Evolutionary conservation across 2,329 filamentous ascomycete genomes (phyloP).

Genomic region (Arthrobotrys pseudoclavata): DNA sequence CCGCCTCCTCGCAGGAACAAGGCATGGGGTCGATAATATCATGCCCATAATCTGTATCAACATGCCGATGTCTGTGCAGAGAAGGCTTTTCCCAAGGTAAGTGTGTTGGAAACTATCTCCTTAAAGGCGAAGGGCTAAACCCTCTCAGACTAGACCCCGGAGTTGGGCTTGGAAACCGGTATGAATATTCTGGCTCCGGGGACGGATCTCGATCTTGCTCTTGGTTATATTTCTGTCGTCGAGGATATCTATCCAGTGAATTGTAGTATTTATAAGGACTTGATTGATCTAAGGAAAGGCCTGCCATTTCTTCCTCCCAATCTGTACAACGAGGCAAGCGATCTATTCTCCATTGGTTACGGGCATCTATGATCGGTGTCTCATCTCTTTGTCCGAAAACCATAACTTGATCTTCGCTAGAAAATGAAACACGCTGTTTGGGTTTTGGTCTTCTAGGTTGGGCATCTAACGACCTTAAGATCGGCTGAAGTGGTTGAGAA

Average conservation of each 20-base stretch:
- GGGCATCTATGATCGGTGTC: constrained; percentile 26
- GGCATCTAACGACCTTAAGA: constrained; percentile 2
- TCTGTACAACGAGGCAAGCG: constrained; percentile 3
- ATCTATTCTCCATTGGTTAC: constrained; percentile 23
- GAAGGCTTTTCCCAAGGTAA: constrained; percentile 5
- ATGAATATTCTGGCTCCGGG: background rate
- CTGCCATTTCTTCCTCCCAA: background rate
- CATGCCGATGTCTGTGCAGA: constrained; percentile 32
- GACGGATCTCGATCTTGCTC: background rate
- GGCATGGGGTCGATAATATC: constrained; percentile 41
- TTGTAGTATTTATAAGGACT: background rate
- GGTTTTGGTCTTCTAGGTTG: background rate
- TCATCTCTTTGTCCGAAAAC: constrained; percentile 23
- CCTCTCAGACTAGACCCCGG: background rate
- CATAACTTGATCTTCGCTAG: constrained; percentile 33
- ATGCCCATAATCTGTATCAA: constrained; percentile 27
- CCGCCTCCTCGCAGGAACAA: constrained; percentile 35
- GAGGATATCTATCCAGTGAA: background rate
- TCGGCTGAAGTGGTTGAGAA: constrained; percentile 6
- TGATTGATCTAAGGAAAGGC: background rate
- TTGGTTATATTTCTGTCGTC: too few relatives aligned
- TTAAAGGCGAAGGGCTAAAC: background rate
- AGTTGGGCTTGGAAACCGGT: background rate
- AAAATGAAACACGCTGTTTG: constrained; percentile 35
- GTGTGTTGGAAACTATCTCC: background rate